Conservation (phyloP, 73 alveolate species). For the Tetrahymena borealis region DNA sequence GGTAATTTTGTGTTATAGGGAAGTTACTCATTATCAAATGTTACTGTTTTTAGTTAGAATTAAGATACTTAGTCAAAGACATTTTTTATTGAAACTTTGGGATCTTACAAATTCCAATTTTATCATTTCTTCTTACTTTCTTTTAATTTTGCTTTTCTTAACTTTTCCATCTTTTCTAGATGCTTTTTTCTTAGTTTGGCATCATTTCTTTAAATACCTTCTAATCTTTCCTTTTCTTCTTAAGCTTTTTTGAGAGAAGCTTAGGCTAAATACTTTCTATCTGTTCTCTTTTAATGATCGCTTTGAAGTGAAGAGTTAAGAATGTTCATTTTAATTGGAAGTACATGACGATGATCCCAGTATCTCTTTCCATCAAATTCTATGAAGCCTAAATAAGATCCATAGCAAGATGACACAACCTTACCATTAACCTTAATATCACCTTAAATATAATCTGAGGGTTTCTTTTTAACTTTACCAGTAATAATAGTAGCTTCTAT, state of each 20-base stretch:
- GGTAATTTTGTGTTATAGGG: too few species aligned
- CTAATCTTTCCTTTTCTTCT: constrained; percentile 78
- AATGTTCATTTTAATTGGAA: constrained; percentile 28
- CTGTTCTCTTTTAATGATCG: constrained; percentile 77
- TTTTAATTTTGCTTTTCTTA: not conserved
- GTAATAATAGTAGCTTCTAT: not conserved
- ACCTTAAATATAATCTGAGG: constrained; percentile 80
- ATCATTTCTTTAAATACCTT: constrained; percentile 67
- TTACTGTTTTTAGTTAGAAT: too few species aligned
- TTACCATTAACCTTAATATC: constrained; percentile 39
- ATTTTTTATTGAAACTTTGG: too few species aligned
- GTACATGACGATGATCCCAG: constrained; percentile 87
- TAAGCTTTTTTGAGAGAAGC: constrained; percentile 83
- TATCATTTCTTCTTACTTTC: not conserved
- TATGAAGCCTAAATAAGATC: constrained; percentile 80
- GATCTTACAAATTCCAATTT: not conserved
- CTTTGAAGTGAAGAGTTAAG: constrained; percentile 34
- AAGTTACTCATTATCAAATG: too few species aligned
- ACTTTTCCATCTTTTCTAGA: not conserved
- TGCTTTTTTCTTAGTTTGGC: constrained; percentile 55
- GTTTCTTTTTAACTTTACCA: constrained; percentile 59
- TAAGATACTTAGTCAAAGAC: too few species aligned
- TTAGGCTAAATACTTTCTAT: constrained; percentile 45
- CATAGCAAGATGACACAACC: constrained; percentile 7
- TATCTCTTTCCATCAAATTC: constrained; percentile 92